phyloP scores from a whole-genome alignment of 768 basidiomycete genomes.

The Cystofilobasidium ferigula region DNA sequence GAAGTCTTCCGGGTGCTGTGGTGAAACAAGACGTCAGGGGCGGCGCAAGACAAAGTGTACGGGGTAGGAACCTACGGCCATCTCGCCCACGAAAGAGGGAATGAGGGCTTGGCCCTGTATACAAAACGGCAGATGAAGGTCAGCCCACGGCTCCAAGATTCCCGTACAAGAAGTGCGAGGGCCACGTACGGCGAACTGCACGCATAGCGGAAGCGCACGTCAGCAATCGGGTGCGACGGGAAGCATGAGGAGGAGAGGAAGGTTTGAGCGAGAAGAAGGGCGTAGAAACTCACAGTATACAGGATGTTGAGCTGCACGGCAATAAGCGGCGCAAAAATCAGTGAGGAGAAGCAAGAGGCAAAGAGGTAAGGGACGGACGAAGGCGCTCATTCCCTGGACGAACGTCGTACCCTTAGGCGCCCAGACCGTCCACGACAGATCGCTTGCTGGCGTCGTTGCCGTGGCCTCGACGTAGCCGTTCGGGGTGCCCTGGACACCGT shows the following conservation, averaged over 20 bases:
- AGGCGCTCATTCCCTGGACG: slow-evolving; percentile 25
- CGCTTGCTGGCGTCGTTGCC: slow-evolving; percentile 21
- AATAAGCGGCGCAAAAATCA: background rate
- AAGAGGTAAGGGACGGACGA: background rate
- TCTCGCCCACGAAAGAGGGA: slow-evolving; percentile 31
- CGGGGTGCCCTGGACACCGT: slow-evolving; percentile 29
- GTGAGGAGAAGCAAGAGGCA: background rate
- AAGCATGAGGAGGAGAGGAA: too few species aligned
- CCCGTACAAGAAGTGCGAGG: background rate
- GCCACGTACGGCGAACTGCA: too few species aligned
- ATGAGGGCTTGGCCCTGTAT: slow-evolving; percentile 29
- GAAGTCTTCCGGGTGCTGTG: slow-evolving; percentile 29
- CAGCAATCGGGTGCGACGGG: too few species aligned
- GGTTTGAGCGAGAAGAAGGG: too few species aligned
- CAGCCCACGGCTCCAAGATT: background rate
- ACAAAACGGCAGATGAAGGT: slow-evolving; percentile 27
- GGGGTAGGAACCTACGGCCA: slow-evolving; percentile 30
- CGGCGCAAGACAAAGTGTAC: too few species aligned
- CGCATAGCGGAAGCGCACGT: too few species aligned
- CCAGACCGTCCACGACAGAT: slow-evolving; percentile 28
- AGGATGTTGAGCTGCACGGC: slow-evolving; percentile 11
- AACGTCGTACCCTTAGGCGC: slow-evolving; percentile 31
- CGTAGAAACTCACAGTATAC: slow-evolving; percentile 17
- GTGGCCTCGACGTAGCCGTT: slow-evolving; percentile 28
- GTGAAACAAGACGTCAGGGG: too few species aligned